Conservation (phyloP, 805 yeast species). For the Starmerella tilneyi region DNA sequence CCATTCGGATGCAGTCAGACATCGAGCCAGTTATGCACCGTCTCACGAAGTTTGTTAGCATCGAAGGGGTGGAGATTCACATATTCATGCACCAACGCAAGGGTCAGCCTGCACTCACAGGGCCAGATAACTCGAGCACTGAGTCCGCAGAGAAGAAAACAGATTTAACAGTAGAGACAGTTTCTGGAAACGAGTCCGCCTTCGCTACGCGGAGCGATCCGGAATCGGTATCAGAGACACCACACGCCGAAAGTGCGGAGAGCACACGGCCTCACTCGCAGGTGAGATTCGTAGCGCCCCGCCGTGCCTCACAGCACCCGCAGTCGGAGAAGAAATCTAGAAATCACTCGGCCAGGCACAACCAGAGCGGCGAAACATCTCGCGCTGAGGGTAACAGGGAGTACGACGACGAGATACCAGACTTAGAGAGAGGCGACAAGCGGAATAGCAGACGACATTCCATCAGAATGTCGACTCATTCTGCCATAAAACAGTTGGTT, state of each 20-base stretch:
- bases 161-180: not conserved
- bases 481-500: not conserved
- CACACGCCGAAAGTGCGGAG: not conserved
- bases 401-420: no score
- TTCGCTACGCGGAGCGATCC: not conserved
- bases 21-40: slow-evolving; percentile 27
- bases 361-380: no score
- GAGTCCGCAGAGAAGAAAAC: no score
- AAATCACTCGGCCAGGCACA: not conserved
- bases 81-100: slow-evolving; percentile 13
- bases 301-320: not conserved
- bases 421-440: no score
- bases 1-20: slow-evolving; percentile 26
- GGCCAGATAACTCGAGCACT: not conserved
- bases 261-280: no score
- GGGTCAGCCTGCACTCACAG: not conserved
- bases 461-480: no score
- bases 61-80: slow-evolving; percentile 17
- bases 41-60: slow-evolving; percentile 16
- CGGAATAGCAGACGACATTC: no score
- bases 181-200: not conserved
- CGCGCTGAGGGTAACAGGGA: no score
- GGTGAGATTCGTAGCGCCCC: no score
- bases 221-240: not conserved
- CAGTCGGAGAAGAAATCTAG: not conserved